Base-by-base conservation (phyloP, 1,139 yeast species). In the Kurtzmaniella quercitrusa region DNA sequence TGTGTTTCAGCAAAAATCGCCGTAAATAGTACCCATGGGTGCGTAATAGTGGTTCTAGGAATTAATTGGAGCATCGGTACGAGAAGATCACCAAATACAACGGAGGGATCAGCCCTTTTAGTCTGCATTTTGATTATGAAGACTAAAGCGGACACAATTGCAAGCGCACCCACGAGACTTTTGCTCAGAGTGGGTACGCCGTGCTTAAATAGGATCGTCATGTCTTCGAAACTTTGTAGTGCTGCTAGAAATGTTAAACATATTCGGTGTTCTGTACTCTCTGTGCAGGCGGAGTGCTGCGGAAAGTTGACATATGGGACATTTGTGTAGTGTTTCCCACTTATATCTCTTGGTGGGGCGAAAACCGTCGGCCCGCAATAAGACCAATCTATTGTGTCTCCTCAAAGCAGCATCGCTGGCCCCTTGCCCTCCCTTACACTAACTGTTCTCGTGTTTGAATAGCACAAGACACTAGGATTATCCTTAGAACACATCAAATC, bases 11-110 rank as follows among this genome's bases (percentile, higher is more conserved):
- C 81, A 59, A 87, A 85, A 15, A 87, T 74, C 0, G 94, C 73
- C 2, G 87, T 76, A 28, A 81, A 54, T n/a, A 88, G 52, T 1
- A 87, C 87, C 91, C 95, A 85, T 4, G 96, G 95, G 48, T 79
- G 74, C 45, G 64, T 64, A 3, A 83, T 56, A 0, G 86, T 75
- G 42, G 72, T 66, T 18, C 74, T 65, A 3, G 96, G 96, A 5
- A 88, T 77, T 58, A 88, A 66, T 58, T 87, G 91, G 43, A 88
- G 55, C 43, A 74, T 69, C 1, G 95, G 88, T 2, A 82, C 74
- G 26, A 65, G 57, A 38, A 82, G 67, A 41, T 70, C 67, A 41
- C 63, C 65, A 45, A 71, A 66, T 23, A 41, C 45, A 4, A 53
- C 14, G 15, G 28, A 36, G 72, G 60, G n/a, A 80, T 76, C 71